Conservation (phyloP, 2,329 filamentous ascomycete genomes). For the Aspergillus neoniger region DNA sequence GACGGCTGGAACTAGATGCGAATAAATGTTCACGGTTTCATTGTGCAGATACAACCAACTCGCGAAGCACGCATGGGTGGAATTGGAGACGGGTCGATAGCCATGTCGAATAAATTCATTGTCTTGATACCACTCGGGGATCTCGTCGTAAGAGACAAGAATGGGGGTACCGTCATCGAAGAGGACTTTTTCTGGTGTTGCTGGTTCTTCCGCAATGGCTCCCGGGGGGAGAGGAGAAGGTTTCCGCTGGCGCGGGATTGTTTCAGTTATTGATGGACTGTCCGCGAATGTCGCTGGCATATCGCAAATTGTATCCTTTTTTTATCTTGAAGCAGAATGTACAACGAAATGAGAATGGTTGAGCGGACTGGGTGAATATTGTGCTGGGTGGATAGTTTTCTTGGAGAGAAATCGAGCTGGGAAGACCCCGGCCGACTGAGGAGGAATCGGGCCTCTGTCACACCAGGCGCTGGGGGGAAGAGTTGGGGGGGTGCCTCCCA, state of each 20-base stretch:
- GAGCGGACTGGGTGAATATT: no score
- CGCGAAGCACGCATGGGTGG: conserved; percentile 20
- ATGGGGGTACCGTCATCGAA: not conserved
- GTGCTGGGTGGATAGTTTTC: no score
- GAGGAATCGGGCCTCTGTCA: no score
- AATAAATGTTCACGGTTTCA: conserved; percentile 27
- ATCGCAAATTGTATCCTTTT: not conserved
- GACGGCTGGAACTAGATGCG: conserved; percentile 27
- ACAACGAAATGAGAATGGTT: not conserved
- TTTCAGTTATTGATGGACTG: not conserved
- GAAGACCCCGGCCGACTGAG: no score
- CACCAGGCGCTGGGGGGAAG: no score
- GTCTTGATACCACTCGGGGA: conserved; percentile 14
- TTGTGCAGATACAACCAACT: conserved; percentile 25
- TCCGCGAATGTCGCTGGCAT: not conserved
- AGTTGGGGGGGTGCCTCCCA: no score
- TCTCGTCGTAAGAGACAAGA: conserved; percentile 10
- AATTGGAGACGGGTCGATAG: conserved; percentile 30
- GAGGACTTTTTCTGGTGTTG: not conserved
- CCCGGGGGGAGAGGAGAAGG: not conserved
- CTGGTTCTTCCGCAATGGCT: not conserved
- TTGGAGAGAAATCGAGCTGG: no score
- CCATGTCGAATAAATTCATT: conserved; percentile 31
- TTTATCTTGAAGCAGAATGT: not conserved
- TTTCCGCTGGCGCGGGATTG: not conserved